Percentiles rank a stretch among this genome's conserved stretches.
These are phyloP conservation scores for Saccharomycopsis fermentans DNA, from an alignment of 805 yeast species.

Conservation along the genomic window DNA sequence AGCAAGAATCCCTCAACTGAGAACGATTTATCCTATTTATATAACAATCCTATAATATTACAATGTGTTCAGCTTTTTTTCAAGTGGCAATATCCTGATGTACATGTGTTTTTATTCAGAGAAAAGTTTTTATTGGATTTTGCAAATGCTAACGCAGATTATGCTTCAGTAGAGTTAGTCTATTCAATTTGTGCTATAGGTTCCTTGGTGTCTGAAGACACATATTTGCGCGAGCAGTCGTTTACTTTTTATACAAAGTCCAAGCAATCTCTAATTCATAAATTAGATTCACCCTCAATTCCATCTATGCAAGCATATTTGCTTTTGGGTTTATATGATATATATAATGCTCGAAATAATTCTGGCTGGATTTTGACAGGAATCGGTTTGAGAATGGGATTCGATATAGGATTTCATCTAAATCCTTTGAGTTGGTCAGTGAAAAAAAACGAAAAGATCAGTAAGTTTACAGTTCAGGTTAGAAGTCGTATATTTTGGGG, in stretches of 20 bases:
- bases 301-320: slow-evolving; percentile 39
- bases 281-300: slow-evolving; percentile 30
- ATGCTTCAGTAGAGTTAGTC: slow-evolving; percentile 45
- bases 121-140: slow-evolving; percentile 56
- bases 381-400: slow-evolving; percentile 53
- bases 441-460: slow-evolving; percentile 29
- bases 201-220: slow-evolving; percentile 38
- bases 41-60: slow-evolving; percentile 22
- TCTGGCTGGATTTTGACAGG: slow-evolving; percentile 58
- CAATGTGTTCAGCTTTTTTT: slow-evolving; percentile 27
- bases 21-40: slow-evolving; percentile 5
- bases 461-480: slow-evolving; percentile 44
- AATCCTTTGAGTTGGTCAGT: slow-evolving; percentile 49
- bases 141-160: slow-evolving; percentile 44
- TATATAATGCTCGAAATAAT: slow-evolving; percentile 48
- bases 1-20: neutral
- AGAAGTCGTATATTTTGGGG: slow-evolving; percentile 61
- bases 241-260: slow-evolving; percentile 40
- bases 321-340: slow-evolving; percentile 48
- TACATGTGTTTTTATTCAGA: slow-evolving; percentile 51
- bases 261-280: slow-evolving; percentile 28
- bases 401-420: slow-evolving; percentile 53
- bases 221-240: slow-evolving; percentile 32
- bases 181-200: slow-evolving; percentile 53
- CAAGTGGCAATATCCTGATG: slow-evolving; percentile 56